Base-by-base conservation (phyloP, 1,284 basidiomycete genomes). In the Thelephora terrestris region DNA sequence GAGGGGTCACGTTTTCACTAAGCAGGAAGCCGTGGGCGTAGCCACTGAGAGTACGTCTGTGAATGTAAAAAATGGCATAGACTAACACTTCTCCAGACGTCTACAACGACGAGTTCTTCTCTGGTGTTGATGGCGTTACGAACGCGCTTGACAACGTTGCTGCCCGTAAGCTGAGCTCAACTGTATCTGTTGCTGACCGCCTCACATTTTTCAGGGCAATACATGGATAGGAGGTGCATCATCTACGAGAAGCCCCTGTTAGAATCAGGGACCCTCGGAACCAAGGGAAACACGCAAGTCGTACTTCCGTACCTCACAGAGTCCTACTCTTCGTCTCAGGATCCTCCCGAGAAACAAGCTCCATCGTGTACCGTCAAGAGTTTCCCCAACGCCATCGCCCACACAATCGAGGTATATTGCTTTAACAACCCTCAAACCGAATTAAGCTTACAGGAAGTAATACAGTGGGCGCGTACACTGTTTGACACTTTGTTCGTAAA, bases 291-390 rank as follows among this genome's bases (percentile, higher is more conserved):
- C 69, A 86, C 89, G 5, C 96, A 99, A 70, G 94, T 99, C 52
- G 80, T 99, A 52, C 78, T 98, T 43, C 97, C 96, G 18, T 81
- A 97, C 66, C 61, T 99, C 46, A 98, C 96, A 34, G 96, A 99
- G 68, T 97, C 93, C 14, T 99, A 99, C 67, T 87, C 91, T 20
- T 97, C 94, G 5, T 98, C 95, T 18, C 96, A 99, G 69, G 96
- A 99, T 65, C 96, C 96, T 40, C 96, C 96, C 17, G 97, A 99
- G 71, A 99, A 98, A 71, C 90, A 95, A 62, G 87, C 94, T 14
- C 91, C 97, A 9, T 91, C 91, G 37, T 99, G 97, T 69, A 99
- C 96, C 7, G 89, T 99, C 62, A 99, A 98, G 73, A 98, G 93
- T 70, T 99, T 99, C 80, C 96, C 96, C 25, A 97, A 99, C 64